Evolutionary conservation across 2,329 filamentous ascomycete genomes (phyloP).

Genomic region (Coniochaeta sp.): DNA sequence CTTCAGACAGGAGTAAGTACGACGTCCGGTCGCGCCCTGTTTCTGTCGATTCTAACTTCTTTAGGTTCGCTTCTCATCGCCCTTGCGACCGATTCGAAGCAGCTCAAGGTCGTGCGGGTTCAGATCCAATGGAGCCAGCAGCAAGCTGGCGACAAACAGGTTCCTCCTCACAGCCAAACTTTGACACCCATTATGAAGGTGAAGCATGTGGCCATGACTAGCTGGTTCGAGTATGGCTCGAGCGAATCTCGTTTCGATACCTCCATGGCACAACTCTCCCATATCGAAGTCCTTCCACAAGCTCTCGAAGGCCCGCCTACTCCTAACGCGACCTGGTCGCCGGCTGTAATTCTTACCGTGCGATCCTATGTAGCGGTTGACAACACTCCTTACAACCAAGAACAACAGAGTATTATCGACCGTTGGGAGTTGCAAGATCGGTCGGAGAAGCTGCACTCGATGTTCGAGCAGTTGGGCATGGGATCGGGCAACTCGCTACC

Average conservation of each 20-base stretch:
- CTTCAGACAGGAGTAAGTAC: conserved; percentile 62
- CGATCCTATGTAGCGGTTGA: conserved; percentile 54
- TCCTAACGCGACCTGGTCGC: conserved; percentile 45
- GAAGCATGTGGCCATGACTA: conserved; percentile 48
- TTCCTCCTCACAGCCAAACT: conserved; percentile 33
- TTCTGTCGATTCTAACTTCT: background rate
- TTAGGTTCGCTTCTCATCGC: conserved; percentile 53
- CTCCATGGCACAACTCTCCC: conserved; percentile 58
- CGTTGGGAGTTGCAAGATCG: conserved; percentile 72
- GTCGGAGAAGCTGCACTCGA: conserved; percentile 60
- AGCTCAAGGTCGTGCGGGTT: conserved; percentile 67
- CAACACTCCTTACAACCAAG: conserved; percentile 51
- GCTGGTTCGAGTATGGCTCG: conserved; percentile 44
- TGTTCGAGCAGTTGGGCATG: conserved; percentile 61
- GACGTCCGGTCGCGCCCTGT: background rate
- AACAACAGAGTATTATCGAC: conserved; percentile 66
- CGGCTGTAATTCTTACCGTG: conserved; percentile 60
- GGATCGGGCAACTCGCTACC: conserved; percentile 43
- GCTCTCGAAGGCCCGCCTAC: conserved; percentile 31
- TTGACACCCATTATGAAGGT: conserved; percentile 47
- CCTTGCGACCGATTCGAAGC: conserved; percentile 60
- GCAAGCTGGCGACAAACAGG: conserved; percentile 47
- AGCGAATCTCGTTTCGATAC: conserved; percentile 35
- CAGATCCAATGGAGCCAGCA: conserved; percentile 65
- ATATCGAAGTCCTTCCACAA: conserved; percentile 65